Evolutionary conservation across 106 monocot genomes (phyloP).

Genomic region (Triglochin maritima): DNA sequence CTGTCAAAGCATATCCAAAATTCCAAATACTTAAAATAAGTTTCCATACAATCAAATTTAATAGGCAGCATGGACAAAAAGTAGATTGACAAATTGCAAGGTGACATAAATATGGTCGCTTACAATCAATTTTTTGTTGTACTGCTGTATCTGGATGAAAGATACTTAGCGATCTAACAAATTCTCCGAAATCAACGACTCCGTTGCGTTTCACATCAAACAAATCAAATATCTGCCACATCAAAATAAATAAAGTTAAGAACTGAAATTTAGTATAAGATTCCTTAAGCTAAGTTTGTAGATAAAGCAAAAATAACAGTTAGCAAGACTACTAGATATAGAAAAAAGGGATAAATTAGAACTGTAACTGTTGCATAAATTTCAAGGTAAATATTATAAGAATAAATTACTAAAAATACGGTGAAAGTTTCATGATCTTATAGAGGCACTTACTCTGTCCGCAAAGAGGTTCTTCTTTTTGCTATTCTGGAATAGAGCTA

Average conservation of each 20-base stretch:
- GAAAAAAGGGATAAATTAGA: no score
- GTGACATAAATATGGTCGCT: slow-evolving; percentile 1
- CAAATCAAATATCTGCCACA: slow-evolving; percentile 56
- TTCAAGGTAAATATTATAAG: neutral
- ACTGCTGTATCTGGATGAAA: slow-evolving; percentile 68
- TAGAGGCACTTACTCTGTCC: slow-evolving; percentile 45
- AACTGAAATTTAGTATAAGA: no score
- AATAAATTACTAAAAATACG: neutral
- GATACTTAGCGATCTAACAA: slow-evolving; percentile 74
- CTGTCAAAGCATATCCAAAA: neutral
- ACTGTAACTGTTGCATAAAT: no score
- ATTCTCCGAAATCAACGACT: slow-evolving; percentile 89
- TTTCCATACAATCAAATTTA: no score
- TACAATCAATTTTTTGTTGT: slow-evolving; percentile 63
- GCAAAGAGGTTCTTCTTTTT: slow-evolving; percentile 67
- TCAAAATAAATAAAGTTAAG: no score
- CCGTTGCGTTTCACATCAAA: slow-evolving; percentile 74
- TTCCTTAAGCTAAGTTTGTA: no score
- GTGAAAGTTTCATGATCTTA: no score
- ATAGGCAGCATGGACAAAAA: no score
- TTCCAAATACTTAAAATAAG: neutral
- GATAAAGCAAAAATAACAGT: no score
- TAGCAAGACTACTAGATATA: no score
- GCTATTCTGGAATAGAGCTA: slow-evolving; percentile 74
- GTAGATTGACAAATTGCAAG: no score